Evolutionary conservation across 129 eudicot genomes (phyloP).

Genomic region (Kitagawia praeruptora): DNA sequence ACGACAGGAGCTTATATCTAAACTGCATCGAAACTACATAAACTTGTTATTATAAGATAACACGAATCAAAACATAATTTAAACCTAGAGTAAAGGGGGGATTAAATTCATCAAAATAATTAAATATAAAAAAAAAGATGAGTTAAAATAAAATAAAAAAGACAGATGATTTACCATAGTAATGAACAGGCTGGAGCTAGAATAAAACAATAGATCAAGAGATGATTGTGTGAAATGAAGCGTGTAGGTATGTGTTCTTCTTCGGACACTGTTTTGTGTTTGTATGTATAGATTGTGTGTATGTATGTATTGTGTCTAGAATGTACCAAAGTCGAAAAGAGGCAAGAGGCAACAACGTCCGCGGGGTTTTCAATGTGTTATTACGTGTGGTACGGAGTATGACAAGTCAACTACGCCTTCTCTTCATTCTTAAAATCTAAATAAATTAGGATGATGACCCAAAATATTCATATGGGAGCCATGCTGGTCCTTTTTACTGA

Average conservation of each 20-base stretch:
- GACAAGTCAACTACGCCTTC: background rate
- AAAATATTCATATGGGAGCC: too few species aligned
- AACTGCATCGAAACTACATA: background rate
- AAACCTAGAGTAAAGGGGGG: background rate
- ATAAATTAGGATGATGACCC: too few species aligned
- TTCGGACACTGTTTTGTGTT: background rate
- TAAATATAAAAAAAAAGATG: background rate
- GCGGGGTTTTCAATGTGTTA: background rate
- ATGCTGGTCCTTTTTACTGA: too few species aligned
- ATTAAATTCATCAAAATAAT: background rate
- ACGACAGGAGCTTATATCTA: background rate
- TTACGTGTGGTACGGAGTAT: background rate
- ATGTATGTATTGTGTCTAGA: too few species aligned
- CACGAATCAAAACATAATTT: background rate
- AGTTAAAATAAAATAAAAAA: too few species aligned
- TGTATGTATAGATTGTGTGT: background rate
- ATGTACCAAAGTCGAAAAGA: too few species aligned
- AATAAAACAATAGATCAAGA: background rate
- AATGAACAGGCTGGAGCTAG: background rate
- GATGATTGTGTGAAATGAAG: background rate
- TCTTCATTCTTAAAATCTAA: too few species aligned
- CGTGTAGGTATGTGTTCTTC: background rate
- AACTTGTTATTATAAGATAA: background rate
- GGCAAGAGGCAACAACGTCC: background rate
- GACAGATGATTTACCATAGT: background rate